A percentile compares a stretch with the other conserved stretches of the same genome.
Evolutionary conservation across 2,329 filamentous ascomycete genomes (phyloP).

Genomic region (Scolecobasidium constrictum): DNA sequence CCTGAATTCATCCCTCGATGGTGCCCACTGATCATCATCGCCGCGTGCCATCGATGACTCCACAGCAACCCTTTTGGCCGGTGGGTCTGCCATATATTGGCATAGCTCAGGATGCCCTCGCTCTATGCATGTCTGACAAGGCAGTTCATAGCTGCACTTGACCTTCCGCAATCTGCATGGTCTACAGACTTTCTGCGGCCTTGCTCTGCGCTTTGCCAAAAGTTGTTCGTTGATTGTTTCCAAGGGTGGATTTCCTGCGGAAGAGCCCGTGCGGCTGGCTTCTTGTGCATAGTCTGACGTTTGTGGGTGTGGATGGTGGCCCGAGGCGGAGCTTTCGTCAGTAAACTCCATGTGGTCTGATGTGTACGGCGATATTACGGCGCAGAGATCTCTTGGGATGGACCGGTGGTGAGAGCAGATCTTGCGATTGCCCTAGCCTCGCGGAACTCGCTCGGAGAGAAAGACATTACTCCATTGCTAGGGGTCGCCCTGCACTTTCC

Average conservation of each 20-base stretch:
- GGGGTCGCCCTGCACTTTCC: no score
- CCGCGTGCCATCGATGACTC: background rate
- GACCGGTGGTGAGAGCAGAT: no score
- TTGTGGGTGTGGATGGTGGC: no score
- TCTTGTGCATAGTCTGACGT: background rate
- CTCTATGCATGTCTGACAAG: constrained; percentile 37
- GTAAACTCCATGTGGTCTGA: no score
- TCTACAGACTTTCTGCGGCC: constrained; percentile 42
- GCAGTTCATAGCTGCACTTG: constrained; percentile 36
- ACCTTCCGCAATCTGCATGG: constrained; percentile 33
- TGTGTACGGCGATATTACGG: no score
- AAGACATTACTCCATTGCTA: no score
- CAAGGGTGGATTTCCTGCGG: background rate
- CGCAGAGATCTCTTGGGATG: no score
- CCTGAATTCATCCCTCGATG: constrained; percentile 2
- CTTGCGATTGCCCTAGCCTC: no score
- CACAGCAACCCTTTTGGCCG: background rate
- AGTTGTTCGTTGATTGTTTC: background rate
- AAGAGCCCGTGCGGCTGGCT: background rate
- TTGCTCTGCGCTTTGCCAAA: constrained; percentile 33
- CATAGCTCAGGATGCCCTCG: constrained; percentile 7
- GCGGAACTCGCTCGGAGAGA: no score
- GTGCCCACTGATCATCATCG: background rate
- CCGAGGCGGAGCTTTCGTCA: no score
- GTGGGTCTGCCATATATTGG: constrained; percentile 2